phyloP scores from a whole-genome alignment of 2,329 filamentous ascomycete species.

The Metarhizium anisopliae region DNA sequence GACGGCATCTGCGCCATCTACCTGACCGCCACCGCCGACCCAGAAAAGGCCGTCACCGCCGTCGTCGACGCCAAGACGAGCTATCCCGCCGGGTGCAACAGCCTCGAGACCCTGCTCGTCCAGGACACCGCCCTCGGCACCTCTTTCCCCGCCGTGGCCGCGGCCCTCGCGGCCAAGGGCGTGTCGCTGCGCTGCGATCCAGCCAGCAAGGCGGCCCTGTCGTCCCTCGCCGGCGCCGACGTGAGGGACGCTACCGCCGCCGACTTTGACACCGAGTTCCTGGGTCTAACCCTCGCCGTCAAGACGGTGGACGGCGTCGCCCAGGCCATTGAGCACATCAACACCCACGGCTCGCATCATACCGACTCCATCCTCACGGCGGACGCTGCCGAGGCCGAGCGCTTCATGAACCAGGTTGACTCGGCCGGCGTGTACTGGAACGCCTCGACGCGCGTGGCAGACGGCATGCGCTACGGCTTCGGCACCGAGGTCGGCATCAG shows the following conservation, averaged over 20 bases:
- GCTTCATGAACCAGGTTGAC: slow-evolving; percentile 79
- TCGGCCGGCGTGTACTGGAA: slow-evolving; percentile 96
- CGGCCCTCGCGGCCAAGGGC: slow-evolving; percentile 64
- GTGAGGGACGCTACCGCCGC: slow-evolving; percentile 57
- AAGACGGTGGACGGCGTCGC: slow-evolving; percentile 64
- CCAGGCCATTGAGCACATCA: slow-evolving; percentile 80
- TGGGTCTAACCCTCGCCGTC: slow-evolving; percentile 75
- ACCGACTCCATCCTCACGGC: slow-evolving; percentile 84
- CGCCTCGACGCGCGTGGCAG: slow-evolving; percentile 84
- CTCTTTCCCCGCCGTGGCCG: slow-evolving; percentile 62
- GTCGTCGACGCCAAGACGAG: slow-evolving; percentile 87
- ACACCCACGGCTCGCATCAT: slow-evolving; percentile 84
- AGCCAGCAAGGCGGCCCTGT: slow-evolving; percentile 55
- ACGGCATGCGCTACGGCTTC: slow-evolving; percentile 96
- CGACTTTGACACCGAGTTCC: slow-evolving; percentile 85
- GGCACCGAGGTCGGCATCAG: slow-evolving; percentile 97
- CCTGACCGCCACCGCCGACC: slow-evolving; percentile 69
- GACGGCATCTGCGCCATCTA: slow-evolving; percentile 89
- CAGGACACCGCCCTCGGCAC: slow-evolving; percentile 60
- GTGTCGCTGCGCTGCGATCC: slow-evolving; percentile 77
- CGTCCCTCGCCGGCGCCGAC: slow-evolving; percentile 33
- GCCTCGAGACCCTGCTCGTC: slow-evolving; percentile 83
- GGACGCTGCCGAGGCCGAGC: slow-evolving; percentile 57
- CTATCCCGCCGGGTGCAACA: slow-evolving; percentile 94
- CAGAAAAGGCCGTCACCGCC: slow-evolving; percentile 61